These are phyloP conservation scores for Rhizophagus sp. DNA, from an alignment of 192 early-diverging fungal genomes.

Conservation along the genomic window DNA sequence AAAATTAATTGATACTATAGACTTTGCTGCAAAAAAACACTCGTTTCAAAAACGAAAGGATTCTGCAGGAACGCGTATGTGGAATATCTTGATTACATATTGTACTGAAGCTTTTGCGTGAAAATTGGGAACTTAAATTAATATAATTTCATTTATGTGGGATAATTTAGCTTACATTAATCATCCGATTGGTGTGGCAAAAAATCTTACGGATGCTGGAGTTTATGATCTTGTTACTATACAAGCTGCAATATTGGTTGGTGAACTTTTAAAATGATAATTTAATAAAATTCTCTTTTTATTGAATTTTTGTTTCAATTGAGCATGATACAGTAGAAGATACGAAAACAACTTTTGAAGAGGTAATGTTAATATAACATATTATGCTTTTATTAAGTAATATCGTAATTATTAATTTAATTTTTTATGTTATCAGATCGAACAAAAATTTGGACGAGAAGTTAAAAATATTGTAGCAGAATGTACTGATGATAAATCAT, in stretches of 20 bases:
- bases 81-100: not conserved
- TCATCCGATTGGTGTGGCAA: constrained; percentile 59
- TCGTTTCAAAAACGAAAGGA: constrained; percentile 55
- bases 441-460: constrained; percentile 46
- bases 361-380: constrained; percentile 37
- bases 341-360: constrained; percentile 62
- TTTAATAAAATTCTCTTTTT: not conserved
- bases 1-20: constrained; percentile 35
- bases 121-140: not conserved
- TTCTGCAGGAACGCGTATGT: constrained; percentile 43
- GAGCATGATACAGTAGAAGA: constrained; percentile 70
- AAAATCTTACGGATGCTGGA: constrained; percentile 50
- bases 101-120: not conserved
- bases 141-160: not conserved
- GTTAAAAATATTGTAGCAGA: constrained; percentile 57
- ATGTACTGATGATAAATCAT: constrained; percentile 59
- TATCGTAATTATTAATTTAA: not conserved
- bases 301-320: not conserved
- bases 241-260: constrained; percentile 52
- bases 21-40: constrained; percentile 61
- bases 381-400: not conserved
- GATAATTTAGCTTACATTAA: constrained; percentile 56
- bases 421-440: constrained; percentile 35
- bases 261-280: not conserved
- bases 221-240: constrained; percentile 49